A percentile compares a stretch with the other conserved stretches of the same genome.
These are phyloP conservation scores for Venturia aucupariae DNA, from an alignment of 2,329 filamentous ascomycete genomes.

Conservation along the genomic window DNA sequence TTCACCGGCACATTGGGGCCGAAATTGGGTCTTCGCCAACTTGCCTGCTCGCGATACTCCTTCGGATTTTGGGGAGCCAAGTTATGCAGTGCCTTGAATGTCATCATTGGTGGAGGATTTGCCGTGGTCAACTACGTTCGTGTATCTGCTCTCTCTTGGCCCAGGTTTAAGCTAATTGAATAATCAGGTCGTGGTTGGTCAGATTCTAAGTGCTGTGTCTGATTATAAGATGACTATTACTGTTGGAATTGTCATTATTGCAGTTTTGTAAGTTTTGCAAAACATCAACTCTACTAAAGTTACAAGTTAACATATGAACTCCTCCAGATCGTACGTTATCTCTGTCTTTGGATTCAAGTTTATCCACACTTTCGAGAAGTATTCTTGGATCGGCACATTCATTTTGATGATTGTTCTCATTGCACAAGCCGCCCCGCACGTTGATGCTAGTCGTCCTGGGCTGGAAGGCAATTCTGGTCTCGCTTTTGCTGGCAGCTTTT, in stretches of 20 bases:
- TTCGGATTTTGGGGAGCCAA: slow-evolving; percentile 44
- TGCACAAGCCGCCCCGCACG: slow-evolving; percentile 29
- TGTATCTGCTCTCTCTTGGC: neutral
- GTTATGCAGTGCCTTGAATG: slow-evolving; percentile 38
- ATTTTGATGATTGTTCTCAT: slow-evolving; percentile 41
- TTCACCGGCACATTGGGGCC: slow-evolving; percentile 36
- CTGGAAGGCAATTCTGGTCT: slow-evolving; percentile 23
- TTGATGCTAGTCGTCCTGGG: slow-evolving; percentile 29
- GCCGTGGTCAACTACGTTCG: slow-evolving; percentile 30
- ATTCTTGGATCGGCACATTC: slow-evolving; percentile 40
- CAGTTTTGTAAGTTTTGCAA: slow-evolving; percentile 15
- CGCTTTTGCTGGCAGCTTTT: slow-evolving; percentile 24
- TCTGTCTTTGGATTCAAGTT: slow-evolving; percentile 34
- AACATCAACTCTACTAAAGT: neutral
- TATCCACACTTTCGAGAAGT: slow-evolving; percentile 40
- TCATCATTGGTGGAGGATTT: slow-evolving; percentile 38
- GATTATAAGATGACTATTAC: slow-evolving; percentile 35
- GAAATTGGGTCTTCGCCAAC: slow-evolving; percentile 35
- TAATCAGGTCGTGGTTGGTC: slow-evolving; percentile 28
- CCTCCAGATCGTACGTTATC: slow-evolving; percentile 27
- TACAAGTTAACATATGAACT: neutral
- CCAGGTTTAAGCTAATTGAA: neutral
- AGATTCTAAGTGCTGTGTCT: slow-evolving; percentile 33
- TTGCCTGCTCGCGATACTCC: slow-evolving; percentile 37
- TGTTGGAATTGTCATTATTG: slow-evolving; percentile 36